Evolutionary conservation across 2,329 filamentous ascomycete species (phyloP), one percentile per base, ranked within the genome.

Genomic region (Ophiocordyceps robertsii): DNA sequence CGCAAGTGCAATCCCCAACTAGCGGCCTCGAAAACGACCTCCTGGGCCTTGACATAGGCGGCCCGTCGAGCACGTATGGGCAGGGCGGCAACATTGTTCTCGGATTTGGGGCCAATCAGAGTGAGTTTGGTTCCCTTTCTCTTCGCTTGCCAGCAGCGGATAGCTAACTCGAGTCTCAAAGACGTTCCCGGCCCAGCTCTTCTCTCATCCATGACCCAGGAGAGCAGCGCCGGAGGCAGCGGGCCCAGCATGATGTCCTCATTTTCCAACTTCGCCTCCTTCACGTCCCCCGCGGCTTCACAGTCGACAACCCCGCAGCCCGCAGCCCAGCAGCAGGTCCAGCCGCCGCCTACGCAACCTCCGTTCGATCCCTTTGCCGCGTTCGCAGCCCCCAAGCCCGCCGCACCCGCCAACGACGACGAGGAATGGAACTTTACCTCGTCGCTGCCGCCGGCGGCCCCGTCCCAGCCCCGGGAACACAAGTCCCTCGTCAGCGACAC

Each of bases 341-440:
- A 63, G 10, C 64, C 66, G 10, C 70, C 46, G 14, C 21, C 70
- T 2, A 49, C 61, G n/a, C 60, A 62, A 38, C 55, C 61, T 17
- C 51, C 64, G 4, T 56, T 60, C 14, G 73, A 75, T 43, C 74
- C 73, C 2, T 77, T 78, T 47, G 70, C 72, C 1, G 65, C 68
- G 12, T 65, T 78, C 8, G 51, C 55, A 10, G 47, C 49, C 8
- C 42, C 46, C n/a, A 47, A 56, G 3, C 24, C 24, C 24, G 42
- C 57, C 0, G 42, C 64, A 4, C 49, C 53, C 9, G 55, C 65
- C 8, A 68, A 67, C 40, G 77, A 84, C 38, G 90, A 95, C 40
- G 90, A 96, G 49, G 90, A 96, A 56, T 96, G 90, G 89, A 84
- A 79, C 21, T 96, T 96, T 59, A 79, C 85, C 3, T 96, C 90